Evolutionary conservation across 257 asterid species (phyloP).

Genomic region (Hygrophila difformis): DNA sequence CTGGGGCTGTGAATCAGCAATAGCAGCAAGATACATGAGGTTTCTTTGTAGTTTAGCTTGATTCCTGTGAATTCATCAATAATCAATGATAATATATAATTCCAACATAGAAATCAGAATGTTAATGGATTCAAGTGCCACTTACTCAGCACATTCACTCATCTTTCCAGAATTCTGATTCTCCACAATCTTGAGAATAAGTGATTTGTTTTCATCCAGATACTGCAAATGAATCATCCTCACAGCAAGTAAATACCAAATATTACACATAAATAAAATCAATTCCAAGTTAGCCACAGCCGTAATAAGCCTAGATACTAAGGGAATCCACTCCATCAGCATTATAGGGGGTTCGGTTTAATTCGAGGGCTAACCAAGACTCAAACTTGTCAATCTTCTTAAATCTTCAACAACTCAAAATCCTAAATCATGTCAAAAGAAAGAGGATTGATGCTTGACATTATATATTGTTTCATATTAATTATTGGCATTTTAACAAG

Average conservation of each 20-base stretch:
- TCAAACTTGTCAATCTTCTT: too few species aligned
- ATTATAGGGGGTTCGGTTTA: too few species aligned
- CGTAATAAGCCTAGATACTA: too few species aligned
- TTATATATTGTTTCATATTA: too few species aligned
- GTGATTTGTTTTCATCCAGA: conserved; percentile 93
- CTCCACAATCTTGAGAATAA: conserved; percentile 94
- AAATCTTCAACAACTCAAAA: too few species aligned
- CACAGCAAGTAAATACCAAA: not conserved
- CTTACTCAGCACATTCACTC: conserved; percentile 95
- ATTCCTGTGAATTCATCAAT: conserved; percentile 31
- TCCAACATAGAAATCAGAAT: not conserved
- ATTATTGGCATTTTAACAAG: too few species aligned
- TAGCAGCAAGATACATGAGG: conserved; percentile 95
- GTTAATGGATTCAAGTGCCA: not conserved
- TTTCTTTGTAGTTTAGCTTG: conserved; percentile 87
- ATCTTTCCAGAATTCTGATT: conserved; percentile 93
- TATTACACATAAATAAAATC: not conserved
- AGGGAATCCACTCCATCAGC: too few species aligned
- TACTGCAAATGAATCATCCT: conserved; percentile 37
- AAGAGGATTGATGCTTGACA: too few species aligned
- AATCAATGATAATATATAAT: too few species aligned
- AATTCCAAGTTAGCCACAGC: too few species aligned
- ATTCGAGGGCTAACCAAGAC: too few species aligned
- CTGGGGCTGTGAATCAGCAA: conserved; percentile 96
- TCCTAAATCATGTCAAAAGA: too few species aligned